Evolutionary conservation across 176 grass and related monocot species (phyloP).

Genomic region (Phyllostachys edulis): DNA sequence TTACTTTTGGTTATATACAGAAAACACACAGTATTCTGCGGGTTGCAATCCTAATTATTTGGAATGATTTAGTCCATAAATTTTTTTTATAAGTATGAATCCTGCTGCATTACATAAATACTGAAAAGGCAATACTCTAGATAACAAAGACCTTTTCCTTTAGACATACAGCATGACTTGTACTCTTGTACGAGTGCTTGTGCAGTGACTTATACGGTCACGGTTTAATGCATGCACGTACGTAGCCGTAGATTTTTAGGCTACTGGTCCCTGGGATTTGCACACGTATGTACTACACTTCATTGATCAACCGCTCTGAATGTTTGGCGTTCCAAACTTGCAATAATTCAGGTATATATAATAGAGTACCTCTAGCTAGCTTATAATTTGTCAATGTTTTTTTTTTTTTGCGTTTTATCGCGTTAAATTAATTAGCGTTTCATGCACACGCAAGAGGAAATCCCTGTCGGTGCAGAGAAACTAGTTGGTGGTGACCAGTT

Average conservation of each 20-base stretch:
- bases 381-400: background rate
- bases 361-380: background rate
- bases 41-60: background rate
- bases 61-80: background rate
- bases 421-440: slow-evolving; percentile 1
- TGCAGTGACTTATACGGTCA: slow-evolving; percentile 1
- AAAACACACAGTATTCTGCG: background rate
- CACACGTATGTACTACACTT: background rate
- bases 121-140: background rate
- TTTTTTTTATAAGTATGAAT: no score
- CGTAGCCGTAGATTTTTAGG: background rate
- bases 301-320: background rate
- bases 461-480: slow-evolving; percentile 38
- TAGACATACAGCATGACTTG: background rate
- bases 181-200: background rate
- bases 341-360: no score
- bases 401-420: background rate
- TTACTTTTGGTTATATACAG: background rate
- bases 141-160: background rate
- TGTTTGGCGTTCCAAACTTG: background rate
- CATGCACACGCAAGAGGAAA: background rate
- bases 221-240: slow-evolving; percentile 28
- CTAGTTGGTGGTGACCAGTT: slow-evolving; percentile 2
- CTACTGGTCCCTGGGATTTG: background rate
- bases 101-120: background rate